Base-by-base conservation (phyloP, 2,329 filamentous ascomycete species). In the Curvularia eragrostidis region DNA sequence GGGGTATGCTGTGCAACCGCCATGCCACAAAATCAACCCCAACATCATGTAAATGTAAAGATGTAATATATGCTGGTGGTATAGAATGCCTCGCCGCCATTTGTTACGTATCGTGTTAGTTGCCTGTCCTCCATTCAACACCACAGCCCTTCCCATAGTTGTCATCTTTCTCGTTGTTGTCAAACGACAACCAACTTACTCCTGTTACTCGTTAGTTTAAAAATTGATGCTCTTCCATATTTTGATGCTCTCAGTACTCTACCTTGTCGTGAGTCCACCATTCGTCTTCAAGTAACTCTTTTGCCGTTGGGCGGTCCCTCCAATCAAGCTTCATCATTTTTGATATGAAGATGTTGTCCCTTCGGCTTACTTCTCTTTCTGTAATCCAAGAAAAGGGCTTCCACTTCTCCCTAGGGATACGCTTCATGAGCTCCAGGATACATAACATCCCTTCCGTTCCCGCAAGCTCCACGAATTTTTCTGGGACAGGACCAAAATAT, bases 301-400 rank as follows among this genome's bases (percentile, higher is more conserved):
- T 69, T 28, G 76, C 78, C 6, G 75, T 75, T 7, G 77, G 79
- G 30, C 78, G 68, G 56, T 81, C 78, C 54, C 78, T 72, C 42
- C 74, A 77, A 58, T 81, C 78, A 6, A 81, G 68, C 59, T 75
- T 80, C 78, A 81, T 80, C 18, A 81, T 77, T 62, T 72, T 80
- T 2, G 65, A 47, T n/a, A 81, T 56, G 61, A 80, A 80, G 2
- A 53, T 38, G 7, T 63, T 69, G 36, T 68, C 67, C 39, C 49
- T 59, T 38, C 53, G 23, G 21, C 9, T 56, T 19, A 67, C 42
- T 56, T 70, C 65, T 0, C 52, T 60, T 42, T 64, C 49, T 1
- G 54, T 64, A 1, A 38, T 59, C 18, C 44, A 23, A 1, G 36
- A 42, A 55, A 71, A 69, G 19, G 61, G 62, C 41, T 54, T 66